Base-by-base conservation (phyloP, 257 asterid genomes). In the Petunia axillaris region DNA sequence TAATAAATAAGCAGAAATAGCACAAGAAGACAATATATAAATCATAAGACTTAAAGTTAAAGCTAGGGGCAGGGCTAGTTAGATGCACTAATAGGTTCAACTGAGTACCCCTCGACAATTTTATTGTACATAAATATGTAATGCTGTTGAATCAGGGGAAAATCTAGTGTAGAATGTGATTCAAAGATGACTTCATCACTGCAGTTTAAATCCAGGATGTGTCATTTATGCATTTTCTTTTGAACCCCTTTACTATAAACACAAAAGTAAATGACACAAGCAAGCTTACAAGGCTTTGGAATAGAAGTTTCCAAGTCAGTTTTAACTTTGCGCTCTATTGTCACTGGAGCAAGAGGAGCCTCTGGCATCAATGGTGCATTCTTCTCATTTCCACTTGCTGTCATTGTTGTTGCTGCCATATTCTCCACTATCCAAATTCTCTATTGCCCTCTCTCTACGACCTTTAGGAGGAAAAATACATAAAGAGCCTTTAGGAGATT, bases 341-440 rank as follows among this genome's bases (percentile, higher is more conserved):
- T 95, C 14, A 95, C 91, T 36, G 98, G 98, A 36, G 98, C 95
- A 39, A 89, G 90, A 79, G 94, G 89, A 7, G 98, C 98, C 84
- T 86, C 92, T 85, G 97, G 5, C 3, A 89, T 36, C 84, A 91
- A 5, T 37, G 97, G 87, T 2, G 87, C 82, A 74, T 85, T 87
- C 13, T 84, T 88, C 73, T 91, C 94, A 65, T 36, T 80, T n/a
- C 77, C 88, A 57, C 67, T 83, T 8, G 83, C 83, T 60, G 81
- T 78, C 38, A 81, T 77, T 6, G 76, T 63, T 1, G 82, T 75
- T 88, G 84, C 85, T 9, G 77, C 16, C 44, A 15, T 64, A 2
- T 62, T 35, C 36, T 38, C 52, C 39, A 16, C 54, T 83, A n/a
- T 3, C 54, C 3, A 43, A 50, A n/a, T 14, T 55, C 1, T 25